Conservation (phyloP, 2,329 filamentous ascomycete species). For the Hypomyces perniciosus region DNA sequence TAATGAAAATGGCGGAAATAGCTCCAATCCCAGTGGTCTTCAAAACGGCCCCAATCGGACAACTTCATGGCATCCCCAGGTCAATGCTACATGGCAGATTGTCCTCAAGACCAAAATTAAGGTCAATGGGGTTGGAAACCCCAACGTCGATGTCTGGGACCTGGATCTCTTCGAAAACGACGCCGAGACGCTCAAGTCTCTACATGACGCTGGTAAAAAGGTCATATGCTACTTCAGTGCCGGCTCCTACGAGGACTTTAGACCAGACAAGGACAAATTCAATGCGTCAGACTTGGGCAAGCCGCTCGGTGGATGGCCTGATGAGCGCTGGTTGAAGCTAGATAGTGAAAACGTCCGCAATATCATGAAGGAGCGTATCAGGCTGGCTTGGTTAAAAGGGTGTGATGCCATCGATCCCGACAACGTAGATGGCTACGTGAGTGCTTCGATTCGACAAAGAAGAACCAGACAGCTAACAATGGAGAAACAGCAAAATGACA, state of each 20-base stretch:
- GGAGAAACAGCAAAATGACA: constrained; percentile 45
- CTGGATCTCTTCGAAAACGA: constrained; percentile 52
- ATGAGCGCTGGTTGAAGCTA: constrained; percentile 62
- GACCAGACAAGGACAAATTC: constrained; percentile 53
- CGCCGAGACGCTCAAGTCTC: constrained; percentile 41
- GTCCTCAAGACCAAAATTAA: constrained; percentile 42
- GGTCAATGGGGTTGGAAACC: constrained; percentile 32
- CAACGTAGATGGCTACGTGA: constrained; percentile 61
- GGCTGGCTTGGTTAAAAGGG: constrained; percentile 53
- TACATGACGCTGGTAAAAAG: constrained; percentile 50
- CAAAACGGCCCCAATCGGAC: constrained; percentile 21
- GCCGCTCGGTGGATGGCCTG: constrained; percentile 56
- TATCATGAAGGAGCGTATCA: constrained; percentile 58
- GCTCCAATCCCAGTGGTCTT: constrained; percentile 8
- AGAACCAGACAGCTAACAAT: not conserved
- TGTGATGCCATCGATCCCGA: constrained; percentile 67
- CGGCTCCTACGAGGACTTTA: constrained; percentile 60
- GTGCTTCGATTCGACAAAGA: constrained; percentile 17
- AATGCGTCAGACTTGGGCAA: constrained; percentile 49
- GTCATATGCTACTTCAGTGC: constrained; percentile 74
- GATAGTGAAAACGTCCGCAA: constrained; percentile 51
- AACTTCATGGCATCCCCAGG: constrained; percentile 45
- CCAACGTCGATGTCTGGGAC: constrained; percentile 45
- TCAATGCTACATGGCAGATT: constrained; percentile 56
- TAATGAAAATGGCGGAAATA: constrained; percentile 17